Evolutionary conservation across 202 grass and related monocot genomes (phyloP).

Genomic region (Setaria italica): DNA sequence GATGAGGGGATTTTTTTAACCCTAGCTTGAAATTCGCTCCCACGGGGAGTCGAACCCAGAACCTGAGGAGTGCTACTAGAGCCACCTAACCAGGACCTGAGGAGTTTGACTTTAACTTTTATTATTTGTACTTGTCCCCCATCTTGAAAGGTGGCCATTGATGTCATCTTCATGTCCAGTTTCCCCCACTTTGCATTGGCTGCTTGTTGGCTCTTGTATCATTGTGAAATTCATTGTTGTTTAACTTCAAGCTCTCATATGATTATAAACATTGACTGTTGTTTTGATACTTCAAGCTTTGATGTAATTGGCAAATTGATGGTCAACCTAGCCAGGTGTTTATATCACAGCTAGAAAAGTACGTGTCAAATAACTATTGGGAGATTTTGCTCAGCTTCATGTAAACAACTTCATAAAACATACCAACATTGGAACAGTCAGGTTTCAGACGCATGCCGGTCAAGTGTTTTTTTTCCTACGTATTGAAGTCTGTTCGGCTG

Average conservation of each 20-base stretch:
- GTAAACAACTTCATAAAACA: neutral
- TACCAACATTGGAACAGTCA: neutral
- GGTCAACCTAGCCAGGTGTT: neutral
- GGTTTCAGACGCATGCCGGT: neutral
- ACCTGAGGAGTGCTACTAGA: no score
- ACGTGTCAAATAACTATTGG: neutral
- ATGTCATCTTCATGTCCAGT: neutral
- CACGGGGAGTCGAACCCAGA: no score
- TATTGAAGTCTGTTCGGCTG: neutral
- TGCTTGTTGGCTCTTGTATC: neutral
- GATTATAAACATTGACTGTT: neutral
- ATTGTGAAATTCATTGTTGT: neutral
- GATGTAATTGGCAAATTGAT: no score
- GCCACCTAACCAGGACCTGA: no score
- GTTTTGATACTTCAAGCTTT: neutral
- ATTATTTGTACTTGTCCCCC: neutral
- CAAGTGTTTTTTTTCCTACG: neutral
- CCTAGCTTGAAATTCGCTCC: no score
- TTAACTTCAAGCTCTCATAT: neutral
- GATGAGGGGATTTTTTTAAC: no score
- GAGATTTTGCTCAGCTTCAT: neutral
- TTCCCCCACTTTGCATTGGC: neutral
- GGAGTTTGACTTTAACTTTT: neutral
- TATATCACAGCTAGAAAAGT: neutral
- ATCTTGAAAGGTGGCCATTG: neutral